Conservation (phyloP, 441 rosid genomes). For the Corymbia calophylla region DNA sequence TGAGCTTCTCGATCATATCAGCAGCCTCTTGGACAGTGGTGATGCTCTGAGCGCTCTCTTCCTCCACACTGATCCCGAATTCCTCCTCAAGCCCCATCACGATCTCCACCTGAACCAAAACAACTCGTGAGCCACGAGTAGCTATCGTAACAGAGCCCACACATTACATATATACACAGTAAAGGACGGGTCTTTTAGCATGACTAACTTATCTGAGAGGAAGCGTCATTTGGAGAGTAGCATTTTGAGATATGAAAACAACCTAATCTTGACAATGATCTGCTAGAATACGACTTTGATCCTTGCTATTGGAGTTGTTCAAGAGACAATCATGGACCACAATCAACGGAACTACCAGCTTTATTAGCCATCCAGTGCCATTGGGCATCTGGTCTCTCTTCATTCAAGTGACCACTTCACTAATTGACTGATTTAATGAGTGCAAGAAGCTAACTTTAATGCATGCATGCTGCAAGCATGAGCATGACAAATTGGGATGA, state of each 20-base stretch:
- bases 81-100: slow-evolving; percentile 72
- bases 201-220: not conserved
- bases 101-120: slow-evolving; percentile 31
- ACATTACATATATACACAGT: fast-evolving
- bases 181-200: not conserved
- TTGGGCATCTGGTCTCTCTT: not conserved
- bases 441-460: fast-evolving
- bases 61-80: slow-evolving; percentile 65
- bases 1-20: slow-evolving; percentile 57
- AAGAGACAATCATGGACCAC: not conserved
- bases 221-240: not conserved
- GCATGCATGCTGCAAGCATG: not conserved
- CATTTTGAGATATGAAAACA: not conserved
- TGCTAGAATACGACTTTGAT: not conserved
- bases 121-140: not conserved
- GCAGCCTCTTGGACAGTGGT: slow-evolving; percentile 72
- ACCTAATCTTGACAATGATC: not conserved
- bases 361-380: not conserved
- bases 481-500: not conserved
- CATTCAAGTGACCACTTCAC: not conserved
- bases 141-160: not conserved
- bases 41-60: slow-evolving; percentile 55
- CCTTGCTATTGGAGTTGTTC: not conserved
- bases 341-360: not conserved
- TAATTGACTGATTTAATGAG: not conserved